Percentiles rank a stretch among this genome's conserved stretches.
These are phyloP conservation scores for Penicillium freii DNA, from an alignment of 2,329 filamentous ascomycete species.

Conservation along the genomic window DNA sequence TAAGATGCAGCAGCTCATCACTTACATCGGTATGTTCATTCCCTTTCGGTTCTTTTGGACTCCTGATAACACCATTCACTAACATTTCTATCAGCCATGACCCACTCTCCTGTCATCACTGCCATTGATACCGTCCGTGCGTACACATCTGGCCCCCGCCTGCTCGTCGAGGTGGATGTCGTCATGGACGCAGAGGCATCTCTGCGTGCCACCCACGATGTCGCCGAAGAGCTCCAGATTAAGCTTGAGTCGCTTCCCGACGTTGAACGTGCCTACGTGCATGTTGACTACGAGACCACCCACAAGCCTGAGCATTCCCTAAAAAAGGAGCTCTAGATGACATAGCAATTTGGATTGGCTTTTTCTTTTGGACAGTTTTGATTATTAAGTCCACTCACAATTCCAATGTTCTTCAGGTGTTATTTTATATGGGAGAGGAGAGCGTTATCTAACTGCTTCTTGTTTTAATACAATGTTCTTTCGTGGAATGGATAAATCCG, in stretches of 20 bases:
- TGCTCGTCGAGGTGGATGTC: slow-evolving; percentile 94
- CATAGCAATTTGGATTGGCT: neutral
- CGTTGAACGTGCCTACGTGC: slow-evolving; percentile 91
- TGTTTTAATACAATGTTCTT: neutral
- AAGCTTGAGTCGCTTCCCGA: slow-evolving; percentile 91
- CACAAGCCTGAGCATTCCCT: slow-evolving; percentile 84
- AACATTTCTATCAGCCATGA: slow-evolving; percentile 58
- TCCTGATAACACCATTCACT: neutral
- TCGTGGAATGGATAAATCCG: neutral
- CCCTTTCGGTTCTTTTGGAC: neutral
- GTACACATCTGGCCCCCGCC: slow-evolving; percentile 82
- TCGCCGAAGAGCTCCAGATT: slow-evolving; percentile 89
- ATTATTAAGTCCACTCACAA: neutral
- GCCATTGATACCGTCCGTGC: slow-evolving; percentile 94
- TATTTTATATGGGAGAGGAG: neutral
- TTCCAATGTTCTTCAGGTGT: neutral
- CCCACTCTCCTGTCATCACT: slow-evolving; percentile 75
- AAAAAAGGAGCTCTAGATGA: slow-evolving; percentile 60
- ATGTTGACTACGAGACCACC: slow-evolving; percentile 95
- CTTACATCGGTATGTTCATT: slow-evolving; percentile 71
- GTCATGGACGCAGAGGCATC: slow-evolving; percentile 79
- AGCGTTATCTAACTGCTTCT: neutral
- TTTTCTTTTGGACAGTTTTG: neutral
- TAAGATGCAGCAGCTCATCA: slow-evolving; percentile 87
- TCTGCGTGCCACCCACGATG: slow-evolving; percentile 79